These are phyloP conservation scores for Quaeritorhiza haematococci DNA, from an alignment of 371 early-diverging fungal genomes.

Conservation along the genomic window DNA sequence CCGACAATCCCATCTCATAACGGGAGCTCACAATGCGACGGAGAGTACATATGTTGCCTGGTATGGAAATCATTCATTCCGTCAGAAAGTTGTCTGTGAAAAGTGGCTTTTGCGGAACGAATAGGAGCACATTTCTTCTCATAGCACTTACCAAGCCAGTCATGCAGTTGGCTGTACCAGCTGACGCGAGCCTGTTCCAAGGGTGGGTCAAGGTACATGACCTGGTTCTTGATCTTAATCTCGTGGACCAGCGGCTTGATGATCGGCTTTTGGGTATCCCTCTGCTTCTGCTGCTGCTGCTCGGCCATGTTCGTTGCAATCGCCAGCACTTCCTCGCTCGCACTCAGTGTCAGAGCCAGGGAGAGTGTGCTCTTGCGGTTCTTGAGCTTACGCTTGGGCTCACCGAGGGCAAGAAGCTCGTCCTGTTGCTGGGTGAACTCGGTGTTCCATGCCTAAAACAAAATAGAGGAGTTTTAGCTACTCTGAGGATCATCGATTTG, in stretches of 20 bases:
- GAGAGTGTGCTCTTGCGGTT: not conserved
- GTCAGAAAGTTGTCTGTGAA: not conserved
- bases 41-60: slow-evolving; percentile 37
- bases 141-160: slow-evolving; percentile 65
- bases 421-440: slow-evolving; percentile 4
- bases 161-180: slow-evolving; percentile 87
- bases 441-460: slow-evolving; percentile 18
- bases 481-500: not conserved
- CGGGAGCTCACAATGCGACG: slow-evolving; percentile 75
- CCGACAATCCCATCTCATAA: slow-evolving; percentile 77
- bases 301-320: not conserved
- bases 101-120: slow-evolving; percentile 40
- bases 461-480: not conserved
- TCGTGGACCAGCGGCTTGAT: slow-evolving; percentile 64
- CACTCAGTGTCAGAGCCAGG: not conserved
- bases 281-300: not conserved
- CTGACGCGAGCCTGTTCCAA: slow-evolving; percentile 86
- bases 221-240: slow-evolving; percentile 85
- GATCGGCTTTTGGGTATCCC: slow-evolving; percentile 3
- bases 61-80: not conserved
- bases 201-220: slow-evolving; percentile 93
- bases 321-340: not conserved
- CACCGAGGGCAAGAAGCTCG: too few species aligned
- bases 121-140: too few species aligned
- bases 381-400: not conserved